Conservation (phyloP, 306 rosid species). For the Herpetospermum pedunculosum region DNA sequence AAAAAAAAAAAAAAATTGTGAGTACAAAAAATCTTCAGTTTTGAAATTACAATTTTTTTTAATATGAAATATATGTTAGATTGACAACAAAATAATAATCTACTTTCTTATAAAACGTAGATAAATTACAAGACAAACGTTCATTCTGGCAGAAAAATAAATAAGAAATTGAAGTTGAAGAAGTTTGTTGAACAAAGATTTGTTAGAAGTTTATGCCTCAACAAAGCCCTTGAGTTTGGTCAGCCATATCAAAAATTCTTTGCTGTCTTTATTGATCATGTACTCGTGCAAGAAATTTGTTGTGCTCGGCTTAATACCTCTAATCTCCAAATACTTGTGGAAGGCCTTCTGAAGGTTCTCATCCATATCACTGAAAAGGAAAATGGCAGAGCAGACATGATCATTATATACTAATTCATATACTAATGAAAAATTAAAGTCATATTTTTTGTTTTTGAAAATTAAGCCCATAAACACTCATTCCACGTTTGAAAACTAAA, state of each 20-base stretch:
- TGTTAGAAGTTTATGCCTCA: constrained; percentile 29
- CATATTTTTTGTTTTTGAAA: too few species aligned
- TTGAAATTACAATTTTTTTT: background rate
- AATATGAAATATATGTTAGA: too few species aligned
- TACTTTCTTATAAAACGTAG: background rate
- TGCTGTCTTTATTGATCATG: constrained; percentile 90
- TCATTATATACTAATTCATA: too few species aligned
- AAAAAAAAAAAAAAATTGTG: too few species aligned
- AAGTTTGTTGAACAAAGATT: constrained; percentile 5
- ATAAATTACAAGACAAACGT: background rate
- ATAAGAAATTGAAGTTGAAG: background rate
- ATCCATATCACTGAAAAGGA: constrained; percentile 56
- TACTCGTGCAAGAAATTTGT: constrained; percentile 81
- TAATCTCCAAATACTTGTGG: constrained; percentile 70
- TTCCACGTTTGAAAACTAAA: too few species aligned
- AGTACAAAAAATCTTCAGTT: too few species aligned
- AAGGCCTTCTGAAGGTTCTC: constrained; percentile 76
- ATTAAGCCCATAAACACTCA: too few species aligned
- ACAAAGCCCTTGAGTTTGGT: constrained; percentile 56
- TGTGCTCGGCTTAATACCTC: constrained; percentile 86
- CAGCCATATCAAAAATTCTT: constrained; percentile 70
- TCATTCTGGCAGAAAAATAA: background rate
- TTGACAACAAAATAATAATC: background rate
- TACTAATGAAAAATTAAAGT: background rate
- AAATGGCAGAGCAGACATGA: background rate